A percentile compares a stretch with the other conserved stretches of the same genome.
Evolutionary conservation across 2,329 filamentous ascomycete genomes (phyloP).

Genomic region (Alternaria gansuensis): DNA sequence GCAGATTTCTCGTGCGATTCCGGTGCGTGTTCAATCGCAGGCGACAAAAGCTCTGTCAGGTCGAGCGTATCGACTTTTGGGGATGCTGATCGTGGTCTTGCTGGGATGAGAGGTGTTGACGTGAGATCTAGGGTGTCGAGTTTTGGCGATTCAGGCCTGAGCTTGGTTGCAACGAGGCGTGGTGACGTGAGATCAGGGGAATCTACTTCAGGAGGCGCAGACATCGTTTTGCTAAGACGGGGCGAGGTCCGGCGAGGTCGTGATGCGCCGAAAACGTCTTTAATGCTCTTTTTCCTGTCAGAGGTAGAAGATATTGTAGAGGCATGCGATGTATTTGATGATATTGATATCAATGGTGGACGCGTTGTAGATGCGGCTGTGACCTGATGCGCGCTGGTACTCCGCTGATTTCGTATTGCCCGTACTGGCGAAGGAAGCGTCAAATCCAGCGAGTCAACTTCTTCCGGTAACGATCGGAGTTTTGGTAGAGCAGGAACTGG

Average conservation of each 20-base stretch:
- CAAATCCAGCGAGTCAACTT: slow-evolving; percentile 43
- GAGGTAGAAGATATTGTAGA: slow-evolving; percentile 13
- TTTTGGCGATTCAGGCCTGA: slow-evolving; percentile 16
- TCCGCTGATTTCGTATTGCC: slow-evolving; percentile 3
- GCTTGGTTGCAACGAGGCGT: slow-evolving; percentile 1
- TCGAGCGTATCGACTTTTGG: slow-evolving; percentile 35
- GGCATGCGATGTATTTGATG: slow-evolving; percentile 37
- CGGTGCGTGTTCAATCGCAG: not conserved
- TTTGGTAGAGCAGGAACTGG: slow-evolving; percentile 29
- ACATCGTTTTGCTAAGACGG: slow-evolving; percentile 31
- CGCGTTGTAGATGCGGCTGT: slow-evolving; percentile 20
- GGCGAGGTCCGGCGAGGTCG: slow-evolving; percentile 36
- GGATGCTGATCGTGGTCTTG: slow-evolving; percentile 11
- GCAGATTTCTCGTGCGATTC: slow-evolving; percentile 2
- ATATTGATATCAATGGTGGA: slow-evolving; percentile 39
- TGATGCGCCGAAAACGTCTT: slow-evolving; percentile 4
- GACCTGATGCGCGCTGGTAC: slow-evolving; percentile 10
- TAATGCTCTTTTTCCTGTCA: slow-evolving; percentile 15
- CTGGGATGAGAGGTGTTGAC: slow-evolving; percentile 9
- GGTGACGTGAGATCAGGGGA: slow-evolving; percentile 31
- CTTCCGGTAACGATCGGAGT: slow-evolving; percentile 25
- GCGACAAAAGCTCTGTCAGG: slow-evolving; percentile 34
- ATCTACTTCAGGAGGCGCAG: slow-evolving; percentile 17
- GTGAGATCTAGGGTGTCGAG: slow-evolving; percentile 43
- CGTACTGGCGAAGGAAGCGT: slow-evolving; percentile 39